Evolutionary conservation across 2,329 filamentous ascomycete genomes (phyloP), one percentile per base, ranked within the genome.

Genomic region (Elsinoe batatas): DNA sequence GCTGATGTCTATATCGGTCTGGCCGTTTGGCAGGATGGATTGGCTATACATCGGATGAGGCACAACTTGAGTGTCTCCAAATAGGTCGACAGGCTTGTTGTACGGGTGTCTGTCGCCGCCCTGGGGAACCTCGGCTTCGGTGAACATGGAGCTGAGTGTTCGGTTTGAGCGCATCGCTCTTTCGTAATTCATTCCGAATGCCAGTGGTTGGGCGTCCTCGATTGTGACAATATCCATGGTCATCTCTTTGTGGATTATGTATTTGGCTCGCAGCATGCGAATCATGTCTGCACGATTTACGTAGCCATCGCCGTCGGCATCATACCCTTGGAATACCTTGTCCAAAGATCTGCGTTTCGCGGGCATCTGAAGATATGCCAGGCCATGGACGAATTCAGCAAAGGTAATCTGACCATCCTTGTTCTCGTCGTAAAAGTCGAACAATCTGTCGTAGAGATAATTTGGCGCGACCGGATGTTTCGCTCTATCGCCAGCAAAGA

Each of bases 371-470:
- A 85, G 72, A 51, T 79, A 79, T 3, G 89, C 84, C 47, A 96
- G 76, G 0, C 89, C 93, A 57, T 85, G 82, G 20, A 97, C 73
- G 65, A 96, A 98, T 67, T 98, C 93, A 49, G 88, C 80, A 62
- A 98, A 97, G 6, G 88, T 87, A 63, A 98, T 96, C 6, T 95
- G 75, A 18, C 87, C 87, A 66, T 98, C 89, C 40, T 82, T 79
- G 68, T 97, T 91, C 32, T 84, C 87, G 70, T 98, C 93, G 69
- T 96, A 98, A 69, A 96, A 96, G 51, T 87, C 82, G 71, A 97
- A 98, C 80, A 96, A 93, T 62, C 93, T 86, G 68, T 98, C 91
- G 66, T 95, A 93, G 58, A 98, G 88, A 12, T 95, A 80, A 67
- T 94, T 96, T 1, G 91, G 88, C 0, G 85, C 79, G 10, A 86